Conservation (phyloP, 2,329 filamentous ascomycete species). For the Gremmenia infestans region DNA sequence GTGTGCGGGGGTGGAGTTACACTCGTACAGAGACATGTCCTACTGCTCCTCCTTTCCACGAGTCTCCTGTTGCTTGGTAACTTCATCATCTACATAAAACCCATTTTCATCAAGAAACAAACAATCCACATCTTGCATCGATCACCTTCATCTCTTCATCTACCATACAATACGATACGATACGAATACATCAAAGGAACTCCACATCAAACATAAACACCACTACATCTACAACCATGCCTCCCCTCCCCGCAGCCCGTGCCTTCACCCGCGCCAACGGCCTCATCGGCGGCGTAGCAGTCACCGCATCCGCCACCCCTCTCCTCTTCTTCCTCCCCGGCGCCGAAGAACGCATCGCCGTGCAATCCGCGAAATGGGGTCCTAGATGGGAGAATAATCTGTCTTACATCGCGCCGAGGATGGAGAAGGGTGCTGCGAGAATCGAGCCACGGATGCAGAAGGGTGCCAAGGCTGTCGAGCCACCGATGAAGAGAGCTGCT, state of each 20-base stretch:
- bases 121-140: no score
- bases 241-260: conserved; percentile 4
- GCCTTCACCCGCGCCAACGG: conserved; percentile 7
- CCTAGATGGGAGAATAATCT: conserved; percentile 21
- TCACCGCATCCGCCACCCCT: conserved; percentile 13
- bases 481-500: conserved; percentile 22
- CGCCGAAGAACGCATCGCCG: conserved; percentile 19
- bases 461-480: conserved; percentile 16
- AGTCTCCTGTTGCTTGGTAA: no score
- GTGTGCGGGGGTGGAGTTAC: no score
- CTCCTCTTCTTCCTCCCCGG: conserved; percentile 23
- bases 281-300: conserved; percentile 14
- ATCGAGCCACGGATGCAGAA: conserved; percentile 15
- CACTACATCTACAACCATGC: conserved; percentile 1
- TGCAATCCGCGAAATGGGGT: conserved; percentile 22
- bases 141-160: no score
- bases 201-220: not conserved
- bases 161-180: no score
- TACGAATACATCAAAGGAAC: not conserved
- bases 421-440: conserved; percentile 10
- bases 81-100: no score
- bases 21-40: no score
- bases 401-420: conserved; percentile 5
- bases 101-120: no score
- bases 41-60: no score